Conservation (phyloP, 176 grass and related monocot species). For the Echinochloa phyllopogon region DNA sequence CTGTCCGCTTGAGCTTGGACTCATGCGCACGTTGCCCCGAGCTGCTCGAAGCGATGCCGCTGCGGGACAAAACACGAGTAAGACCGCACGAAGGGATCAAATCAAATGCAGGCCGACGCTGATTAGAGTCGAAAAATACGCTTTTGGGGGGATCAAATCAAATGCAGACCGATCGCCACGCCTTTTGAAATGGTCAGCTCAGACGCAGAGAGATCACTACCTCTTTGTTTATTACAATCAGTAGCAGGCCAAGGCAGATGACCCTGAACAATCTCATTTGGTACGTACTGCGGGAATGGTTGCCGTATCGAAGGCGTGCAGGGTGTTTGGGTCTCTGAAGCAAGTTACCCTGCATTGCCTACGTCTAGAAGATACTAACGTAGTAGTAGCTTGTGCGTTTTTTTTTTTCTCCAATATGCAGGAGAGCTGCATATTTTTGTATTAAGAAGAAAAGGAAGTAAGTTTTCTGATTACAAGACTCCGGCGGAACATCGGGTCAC, state of each 20-base stretch:
- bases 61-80: slow-evolving; percentile 42
- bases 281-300: not conserved
- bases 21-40: not conserved
- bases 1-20: slow-evolving; percentile 3
- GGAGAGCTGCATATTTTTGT: too few relatives aligned
- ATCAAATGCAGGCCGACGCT: slow-evolving; percentile 24
- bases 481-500: too few relatives aligned
- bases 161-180: not conserved
- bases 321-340: slow-evolving; percentile 7
- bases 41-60: slow-evolving; percentile 20
- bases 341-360: not conserved
- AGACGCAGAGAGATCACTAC: not conserved
- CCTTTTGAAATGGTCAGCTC: slow-evolving; percentile 31
- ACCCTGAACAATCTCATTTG: not conserved
- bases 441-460: too few relatives aligned
- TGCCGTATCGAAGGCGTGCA: not conserved
- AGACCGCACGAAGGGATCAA: slow-evolving; percentile 56
- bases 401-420: too few relatives aligned
- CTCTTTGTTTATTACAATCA: not conserved
- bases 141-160: slow-evolving; percentile 34
- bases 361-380: not conserved
- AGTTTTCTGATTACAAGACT: too few relatives aligned
- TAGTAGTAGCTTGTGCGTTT: too few relatives aligned
- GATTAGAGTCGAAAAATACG: slow-evolving; percentile 7
- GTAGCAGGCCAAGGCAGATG: not conserved